Conservation (phyloP, 805 yeast genomes). For the Saccharomycopsis sp. region DNA sequence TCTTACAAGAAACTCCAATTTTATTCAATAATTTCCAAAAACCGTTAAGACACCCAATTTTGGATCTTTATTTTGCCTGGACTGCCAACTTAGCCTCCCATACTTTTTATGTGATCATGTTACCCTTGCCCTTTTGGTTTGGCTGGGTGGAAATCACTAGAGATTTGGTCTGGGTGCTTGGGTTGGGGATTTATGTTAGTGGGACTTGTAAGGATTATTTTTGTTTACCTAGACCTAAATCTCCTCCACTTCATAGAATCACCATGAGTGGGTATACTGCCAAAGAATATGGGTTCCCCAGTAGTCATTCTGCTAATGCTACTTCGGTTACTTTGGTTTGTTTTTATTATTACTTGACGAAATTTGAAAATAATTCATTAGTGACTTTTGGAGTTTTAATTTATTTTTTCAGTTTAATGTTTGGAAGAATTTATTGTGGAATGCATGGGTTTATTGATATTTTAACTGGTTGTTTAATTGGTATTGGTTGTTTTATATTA, state of each 20-base stretch:
- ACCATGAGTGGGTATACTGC: slow-evolving; percentile 88
- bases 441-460: slow-evolving; percentile 93
- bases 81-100: slow-evolving; percentile 88
- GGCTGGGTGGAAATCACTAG: slow-evolving; percentile 50
- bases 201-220: slow-evolving; percentile 76
- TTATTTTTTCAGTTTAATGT: slow-evolving; percentile 55
- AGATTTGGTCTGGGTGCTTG: slow-evolving; percentile 61
- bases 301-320: slow-evolving; percentile 92
- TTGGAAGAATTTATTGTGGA: slow-evolving; percentile 89
- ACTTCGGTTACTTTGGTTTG: slow-evolving; percentile 61
- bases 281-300: slow-evolving; percentile 90
- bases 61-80: slow-evolving; percentile 75
- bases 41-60: slow-evolving; percentile 32
- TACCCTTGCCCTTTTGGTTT: slow-evolving; percentile 80
- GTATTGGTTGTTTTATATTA: slow-evolving; percentile 37
- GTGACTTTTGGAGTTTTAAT: slow-evolving; percentile 21
- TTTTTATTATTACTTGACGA: slow-evolving; percentile 20
- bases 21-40: slow-evolving; percentile 52
- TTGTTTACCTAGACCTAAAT: slow-evolving; percentile 84
- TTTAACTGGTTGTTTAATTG: slow-evolving; percentile 52
- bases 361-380: slow-evolving; percentile 14
- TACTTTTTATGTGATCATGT: slow-evolving; percentile 81
- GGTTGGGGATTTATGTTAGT: slow-evolving; percentile 46
- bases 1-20: slow-evolving; percentile 54
- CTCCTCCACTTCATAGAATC: slow-evolving; percentile 86